These are phyloP conservation scores for Sambucus nigra DNA, from an alignment of 129 eudicot species.

Conservation along the genomic window DNA sequence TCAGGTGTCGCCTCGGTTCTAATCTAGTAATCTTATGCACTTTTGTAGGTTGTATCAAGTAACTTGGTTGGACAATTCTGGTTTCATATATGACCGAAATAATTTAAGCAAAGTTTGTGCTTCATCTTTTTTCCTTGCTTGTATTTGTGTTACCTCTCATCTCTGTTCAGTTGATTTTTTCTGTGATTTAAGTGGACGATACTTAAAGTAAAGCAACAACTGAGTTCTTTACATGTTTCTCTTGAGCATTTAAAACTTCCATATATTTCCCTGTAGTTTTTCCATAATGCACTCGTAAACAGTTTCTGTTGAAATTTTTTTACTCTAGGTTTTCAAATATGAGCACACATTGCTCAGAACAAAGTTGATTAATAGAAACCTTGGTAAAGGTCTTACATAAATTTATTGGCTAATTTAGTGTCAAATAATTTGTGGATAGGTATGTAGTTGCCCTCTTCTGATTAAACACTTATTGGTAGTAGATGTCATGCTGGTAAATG, in stretches of 20 bases:
- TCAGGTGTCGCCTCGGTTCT: conserved; percentile 24
- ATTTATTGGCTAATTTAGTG: not conserved
- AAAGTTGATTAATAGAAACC: not conserved
- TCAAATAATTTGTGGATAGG: not conserved
- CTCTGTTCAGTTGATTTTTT: conserved; percentile 12
- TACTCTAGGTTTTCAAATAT: not conserved
- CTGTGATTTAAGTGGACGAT: not conserved
- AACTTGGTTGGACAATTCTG: conserved; percentile 79
- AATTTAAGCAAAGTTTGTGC: conserved; percentile 75
- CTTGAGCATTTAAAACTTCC: not conserved
- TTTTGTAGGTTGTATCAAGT: conserved; percentile 92
- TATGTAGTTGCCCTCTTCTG: not conserved
- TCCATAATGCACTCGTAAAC: not conserved
- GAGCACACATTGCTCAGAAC: not conserved
- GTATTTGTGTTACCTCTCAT: conserved; percentile 3
- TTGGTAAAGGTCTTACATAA: not conserved
- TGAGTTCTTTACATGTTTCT: not conserved
- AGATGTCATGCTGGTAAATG: too few species aligned
- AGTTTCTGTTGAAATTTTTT: not conserved
- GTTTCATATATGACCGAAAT: conserved; percentile 80
- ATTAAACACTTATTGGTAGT: too few species aligned
- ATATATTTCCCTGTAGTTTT: not conserved
- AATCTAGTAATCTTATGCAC: conserved; percentile 29
- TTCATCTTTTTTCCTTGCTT: conserved; percentile 20
- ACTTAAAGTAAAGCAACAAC: conserved; percentile 1